These are phyloP conservation scores for Rubroshorea leprosula DNA, from an alignment of 345 rosid genomes.

Conservation along the genomic window DNA sequence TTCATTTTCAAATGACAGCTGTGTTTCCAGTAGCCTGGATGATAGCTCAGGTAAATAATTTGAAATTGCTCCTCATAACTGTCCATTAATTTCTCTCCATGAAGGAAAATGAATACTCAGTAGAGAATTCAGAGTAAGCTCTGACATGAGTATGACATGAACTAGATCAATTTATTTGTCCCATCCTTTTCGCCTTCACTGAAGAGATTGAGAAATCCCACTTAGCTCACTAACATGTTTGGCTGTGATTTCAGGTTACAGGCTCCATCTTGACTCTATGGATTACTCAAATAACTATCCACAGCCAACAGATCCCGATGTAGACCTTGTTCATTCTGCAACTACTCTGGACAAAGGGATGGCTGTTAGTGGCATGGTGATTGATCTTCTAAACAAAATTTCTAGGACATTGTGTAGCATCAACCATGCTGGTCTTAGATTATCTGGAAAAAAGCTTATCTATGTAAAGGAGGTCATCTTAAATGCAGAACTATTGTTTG, in stretches of 20 bases:
- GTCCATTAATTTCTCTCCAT: background rate
- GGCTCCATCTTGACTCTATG: slow-evolving; percentile 26
- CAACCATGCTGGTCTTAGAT: slow-evolving; percentile 38
- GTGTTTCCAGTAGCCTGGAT: slow-evolving; percentile 69
- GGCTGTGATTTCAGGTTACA: slow-evolving; percentile 31
- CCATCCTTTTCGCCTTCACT: background rate
- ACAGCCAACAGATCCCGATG: slow-evolving; percentile 21
- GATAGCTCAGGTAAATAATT: slow-evolving; percentile 52
- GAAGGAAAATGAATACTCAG: background rate
- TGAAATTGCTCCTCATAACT: background rate
- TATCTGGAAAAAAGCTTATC: slow-evolving; percentile 40
- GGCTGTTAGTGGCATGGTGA: slow-evolving; percentile 19
- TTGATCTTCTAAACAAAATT: slow-evolving; percentile 39
- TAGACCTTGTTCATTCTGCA: slow-evolving; percentile 47
- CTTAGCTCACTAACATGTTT: slow-evolving; percentile 13
- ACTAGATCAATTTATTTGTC: background rate
- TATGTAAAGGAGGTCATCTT: slow-evolving; percentile 55
- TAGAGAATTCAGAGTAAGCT: too few relatives aligned
- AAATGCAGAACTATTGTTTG: slow-evolving; percentile 55
- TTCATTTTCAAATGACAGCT: slow-evolving; percentile 75
- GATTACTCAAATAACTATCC: slow-evolving; percentile 26
- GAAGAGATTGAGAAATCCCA: background rate
- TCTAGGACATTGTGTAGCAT: slow-evolving; percentile 39
- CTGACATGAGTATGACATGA: too few relatives aligned
- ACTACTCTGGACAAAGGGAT: slow-evolving; percentile 32